Conservation (phyloP, 495 filamentous ascomycete species). For the Arthonia radiata region DNA sequence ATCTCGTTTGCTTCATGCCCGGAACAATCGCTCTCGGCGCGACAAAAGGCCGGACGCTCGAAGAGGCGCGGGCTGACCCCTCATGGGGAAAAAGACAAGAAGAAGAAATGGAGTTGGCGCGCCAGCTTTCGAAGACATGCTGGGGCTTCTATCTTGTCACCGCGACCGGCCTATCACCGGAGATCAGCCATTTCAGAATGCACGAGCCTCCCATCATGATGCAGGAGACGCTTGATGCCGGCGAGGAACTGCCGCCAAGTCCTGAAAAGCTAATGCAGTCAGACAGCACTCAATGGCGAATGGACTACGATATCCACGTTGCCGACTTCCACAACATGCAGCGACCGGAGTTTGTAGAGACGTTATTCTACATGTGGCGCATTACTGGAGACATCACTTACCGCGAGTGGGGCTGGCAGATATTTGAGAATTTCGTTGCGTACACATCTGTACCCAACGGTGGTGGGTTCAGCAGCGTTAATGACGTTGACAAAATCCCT, state of each 20-base stretch:
- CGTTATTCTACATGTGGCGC: conserved; percentile 93
- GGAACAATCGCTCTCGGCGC: conserved; percentile 80
- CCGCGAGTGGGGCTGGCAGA: conserved; percentile 93
- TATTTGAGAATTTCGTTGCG: conserved; percentile 78
- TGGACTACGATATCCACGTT: conserved; percentile 53
- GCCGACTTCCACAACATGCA: conserved; percentile 81
- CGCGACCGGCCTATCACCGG: conserved; percentile 66
- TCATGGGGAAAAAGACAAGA: conserved; percentile 59
- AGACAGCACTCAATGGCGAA: conserved; percentile 31
- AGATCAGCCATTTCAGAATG: conserved; percentile 76
- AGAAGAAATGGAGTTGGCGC: conserved; percentile 59
- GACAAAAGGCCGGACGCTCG: conserved; percentile 51
- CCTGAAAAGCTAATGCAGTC: conserved; percentile 12
- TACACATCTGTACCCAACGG: conserved; percentile 52
- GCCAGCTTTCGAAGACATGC: conserved; percentile 86
- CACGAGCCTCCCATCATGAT: conserved; percentile 34
- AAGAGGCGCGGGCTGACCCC: conserved; percentile 42
- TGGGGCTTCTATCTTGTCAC: conserved; percentile 88
- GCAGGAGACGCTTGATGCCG: conserved; percentile 10
- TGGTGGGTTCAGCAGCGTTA: conserved; percentile 62
- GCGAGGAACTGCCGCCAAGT: conserved; percentile 1
- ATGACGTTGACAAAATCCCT: conserved; percentile 45
- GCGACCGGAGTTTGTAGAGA: conserved; percentile 84
- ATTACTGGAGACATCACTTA: conserved; percentile 85
- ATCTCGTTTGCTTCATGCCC: conserved; percentile 92